Evolutionary conservation across 177 flowering plant species (phyloP), one percentile per base, ranked within the genome.

Genomic region (Vitis hybrid): DNA sequence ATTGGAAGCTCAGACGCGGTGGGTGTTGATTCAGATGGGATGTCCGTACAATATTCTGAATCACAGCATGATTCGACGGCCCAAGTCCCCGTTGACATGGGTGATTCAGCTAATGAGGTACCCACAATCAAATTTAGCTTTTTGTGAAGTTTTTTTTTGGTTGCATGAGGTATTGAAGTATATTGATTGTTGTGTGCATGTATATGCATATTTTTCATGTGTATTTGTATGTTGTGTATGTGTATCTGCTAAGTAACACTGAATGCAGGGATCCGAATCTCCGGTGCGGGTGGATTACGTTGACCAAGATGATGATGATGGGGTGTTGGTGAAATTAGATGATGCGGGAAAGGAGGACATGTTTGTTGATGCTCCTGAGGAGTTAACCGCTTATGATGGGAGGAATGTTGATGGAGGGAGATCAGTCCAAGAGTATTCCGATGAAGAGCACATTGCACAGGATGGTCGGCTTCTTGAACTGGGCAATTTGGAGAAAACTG

Each of bases 351-450:
- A 82, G 71, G 97, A 93, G 13, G 98, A 92, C 64, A 84, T 82
- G 87, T 95, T 95, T 79, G 87, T 86, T 33, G 97, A 95, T 81
- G 94, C 92, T 22, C 76, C 91, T 0, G 98, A 93, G 60, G 89
- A 89, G 66, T 73, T 88, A 66, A 69, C 71, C 70, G 50, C 50
- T 55, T 63, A 75, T 57, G 71, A 64, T 58, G 79, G 71, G 71
- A 28, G 31, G 31, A 28, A 28, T 28, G 31, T 28, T 28, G 31
- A 4, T 28, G 31, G 31, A 28, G 31, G 31, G 75, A 67, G 71
- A 67, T 14, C 62, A 65, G 52, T 69, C 44, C 73, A 50, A 20
- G 81, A 73, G 67, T 59, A 2, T 28, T 65, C 59, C 9, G 83
- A 76, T 64, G 84, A 75, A 67, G 73, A 73, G 44, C 52, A 53